phyloP scores from a whole-genome alignment of 164 flowering plant genomes.

The Nymphaea colorata region DNA sequence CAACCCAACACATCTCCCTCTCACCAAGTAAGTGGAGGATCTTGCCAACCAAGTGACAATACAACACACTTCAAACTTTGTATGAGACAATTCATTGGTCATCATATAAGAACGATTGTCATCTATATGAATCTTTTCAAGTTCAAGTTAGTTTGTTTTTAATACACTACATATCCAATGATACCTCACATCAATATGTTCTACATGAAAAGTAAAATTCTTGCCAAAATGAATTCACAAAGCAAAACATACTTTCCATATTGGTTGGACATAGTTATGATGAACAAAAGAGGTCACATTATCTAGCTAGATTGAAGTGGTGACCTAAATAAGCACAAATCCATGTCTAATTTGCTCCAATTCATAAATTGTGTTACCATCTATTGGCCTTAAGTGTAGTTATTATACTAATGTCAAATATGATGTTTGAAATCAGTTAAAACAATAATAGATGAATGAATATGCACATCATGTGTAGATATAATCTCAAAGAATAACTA shows the following conservation, averaged over 20 bases:
- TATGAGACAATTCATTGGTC: not conserved
- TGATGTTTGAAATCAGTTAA: no score
- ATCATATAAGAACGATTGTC: not conserved
- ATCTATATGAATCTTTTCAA: not conserved
- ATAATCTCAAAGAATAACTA: no score
- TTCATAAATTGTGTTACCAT: no score
- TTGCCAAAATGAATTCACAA: conserved; percentile 2
- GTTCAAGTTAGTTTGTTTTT: not conserved
- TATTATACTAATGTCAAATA: no score
- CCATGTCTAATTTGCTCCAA: no score
- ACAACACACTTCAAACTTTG: not conserved
- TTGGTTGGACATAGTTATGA: no score
- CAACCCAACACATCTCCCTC: not conserved
- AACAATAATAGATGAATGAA: no score
- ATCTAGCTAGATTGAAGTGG: no score
- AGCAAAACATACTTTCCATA: not conserved
- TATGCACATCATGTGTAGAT: no score
- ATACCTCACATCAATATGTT: conserved; percentile 1
- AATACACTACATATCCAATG: conserved; percentile 1
- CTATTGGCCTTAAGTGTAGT: no score
- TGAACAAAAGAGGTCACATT: no score
- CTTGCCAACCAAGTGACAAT: not conserved
- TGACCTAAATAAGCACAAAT: no score
- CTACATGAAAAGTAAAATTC: not conserved
- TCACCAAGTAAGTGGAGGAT: not conserved